Conservation (phyloP, 1,284 basidiomycete species). For the Caloboletus inedulis region DNA sequence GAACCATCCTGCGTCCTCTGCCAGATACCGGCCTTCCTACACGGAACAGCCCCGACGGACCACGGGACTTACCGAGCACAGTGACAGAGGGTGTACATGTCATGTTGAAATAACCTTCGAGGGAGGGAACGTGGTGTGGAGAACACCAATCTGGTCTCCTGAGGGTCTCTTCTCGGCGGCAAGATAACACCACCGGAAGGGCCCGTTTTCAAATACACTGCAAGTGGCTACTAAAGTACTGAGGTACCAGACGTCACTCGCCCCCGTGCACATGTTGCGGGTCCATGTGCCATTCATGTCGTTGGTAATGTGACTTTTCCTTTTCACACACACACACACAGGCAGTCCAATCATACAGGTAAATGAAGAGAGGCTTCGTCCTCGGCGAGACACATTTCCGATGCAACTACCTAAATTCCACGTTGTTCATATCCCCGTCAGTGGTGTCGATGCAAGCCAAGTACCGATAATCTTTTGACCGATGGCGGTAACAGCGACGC, state of each 20-base stretch:
- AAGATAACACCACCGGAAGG: constrained; percentile 24
- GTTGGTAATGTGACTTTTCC: constrained; percentile 7
- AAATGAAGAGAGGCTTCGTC: constrained; percentile 8
- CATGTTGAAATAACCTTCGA: constrained; percentile 30
- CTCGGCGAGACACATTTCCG: constrained; percentile 19
- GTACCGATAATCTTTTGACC: constrained; percentile 9
- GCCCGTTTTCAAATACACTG: constrained; percentile 24
- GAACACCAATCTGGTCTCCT: constrained; percentile 13
- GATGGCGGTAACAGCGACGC: constrained; percentile 11
- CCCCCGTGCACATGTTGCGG: constrained; percentile 18
- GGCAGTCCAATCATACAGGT: not conserved
- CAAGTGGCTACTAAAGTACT: not conserved
- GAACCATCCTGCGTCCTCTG: constrained; percentile 7
- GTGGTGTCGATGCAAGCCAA: constrained; percentile 9
- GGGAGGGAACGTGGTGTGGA: constrained; percentile 34
- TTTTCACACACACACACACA: not conserved
- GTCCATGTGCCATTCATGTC: constrained; percentile 28
- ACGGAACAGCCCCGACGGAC: constrained; percentile 16
- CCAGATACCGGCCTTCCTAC: constrained; percentile 13
- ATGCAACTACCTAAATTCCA: constrained; percentile 6
- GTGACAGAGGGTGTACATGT: not conserved
- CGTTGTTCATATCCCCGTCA: constrained; percentile 8
- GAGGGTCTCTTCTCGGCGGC: constrained; percentile 11
- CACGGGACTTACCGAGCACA: constrained; percentile 25
- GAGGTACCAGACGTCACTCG: constrained; percentile 23